Percentiles rank a stretch among this genome's conserved stretches.
Evolutionary conservation across 2,329 filamentous ascomycete species (phyloP).

Genomic region (Ceratocystis colombiana): DNA sequence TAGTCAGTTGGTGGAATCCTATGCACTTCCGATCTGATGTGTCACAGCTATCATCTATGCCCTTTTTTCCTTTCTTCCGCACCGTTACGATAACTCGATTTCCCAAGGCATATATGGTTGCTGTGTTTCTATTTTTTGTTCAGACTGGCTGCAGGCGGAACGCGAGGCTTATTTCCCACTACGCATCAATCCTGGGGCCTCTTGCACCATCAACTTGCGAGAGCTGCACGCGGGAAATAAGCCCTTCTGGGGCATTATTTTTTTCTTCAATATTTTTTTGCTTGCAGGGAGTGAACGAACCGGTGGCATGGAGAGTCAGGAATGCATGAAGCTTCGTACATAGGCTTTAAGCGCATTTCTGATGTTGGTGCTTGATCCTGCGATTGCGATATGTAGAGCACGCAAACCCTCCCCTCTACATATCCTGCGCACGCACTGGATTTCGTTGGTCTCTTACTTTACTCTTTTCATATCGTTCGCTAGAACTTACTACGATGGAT

Average conservation of each 20-base stretch:
- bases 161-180: not conserved
- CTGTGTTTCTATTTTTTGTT: not conserved
- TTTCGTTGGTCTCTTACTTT: too few species aligned
- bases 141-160: not conserved
- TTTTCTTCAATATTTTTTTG: conserved; percentile 11
- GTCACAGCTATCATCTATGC: not conserved
- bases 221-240: conserved; percentile 15
- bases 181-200: not conserved
- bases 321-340: not conserved
- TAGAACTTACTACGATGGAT: too few species aligned
- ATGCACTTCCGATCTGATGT: not conserved
- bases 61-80: too few species aligned
- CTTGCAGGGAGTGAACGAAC: not conserved
- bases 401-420: not conserved
- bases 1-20: not conserved
- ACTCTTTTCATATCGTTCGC: too few species aligned
- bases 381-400: not conserved
- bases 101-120: not conserved
- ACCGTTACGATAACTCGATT: not conserved
- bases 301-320: not conserved
- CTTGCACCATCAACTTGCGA: not conserved
- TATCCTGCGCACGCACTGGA: not conserved
- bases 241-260: conserved; percentile 25
- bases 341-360: not conserved
- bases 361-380: not conserved